Evolutionary conservation across 78 protist species (phyloP).

Genomic region (Dictyostelium intermedium): DNA sequence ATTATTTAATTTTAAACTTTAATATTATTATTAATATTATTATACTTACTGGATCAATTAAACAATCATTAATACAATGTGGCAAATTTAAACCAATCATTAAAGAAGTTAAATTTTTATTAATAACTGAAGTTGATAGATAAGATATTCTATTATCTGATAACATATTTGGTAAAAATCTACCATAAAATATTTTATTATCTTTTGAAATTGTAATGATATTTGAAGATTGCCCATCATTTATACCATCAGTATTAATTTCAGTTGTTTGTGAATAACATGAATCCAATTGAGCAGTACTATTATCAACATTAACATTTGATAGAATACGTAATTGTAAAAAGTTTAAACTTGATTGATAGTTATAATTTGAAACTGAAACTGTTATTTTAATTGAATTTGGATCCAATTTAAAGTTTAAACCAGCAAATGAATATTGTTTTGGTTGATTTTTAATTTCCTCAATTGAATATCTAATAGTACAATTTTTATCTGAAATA

Average conservation of each 20-base stretch:
- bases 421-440: neutral
- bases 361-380: neutral
- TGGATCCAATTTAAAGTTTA: neutral
- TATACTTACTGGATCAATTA: conserved; percentile 25
- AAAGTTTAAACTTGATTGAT: neutral
- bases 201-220: conserved; percentile 7
- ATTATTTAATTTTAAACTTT: too few relatives aligned
- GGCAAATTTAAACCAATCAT: conserved; percentile 22
- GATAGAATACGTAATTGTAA: neutral
- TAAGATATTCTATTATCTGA: neutral
- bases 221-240: neutral
- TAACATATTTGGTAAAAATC: conserved; percentile 1
- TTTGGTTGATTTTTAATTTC: neutral
- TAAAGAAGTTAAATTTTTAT: neutral
- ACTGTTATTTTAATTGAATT: neutral
- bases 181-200: conserved; percentile 27
- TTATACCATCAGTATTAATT: neutral
- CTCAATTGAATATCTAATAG: neutral
- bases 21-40: neutral
- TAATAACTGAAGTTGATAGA: neutral
- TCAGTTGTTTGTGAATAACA: neutral
- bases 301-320: neutral
- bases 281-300: neutral
- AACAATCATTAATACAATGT: neutral
- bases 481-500: neutral